These are phyloP conservation scores for Albatrellus ellisii DNA, from an alignment of 768 basidiomycete species.

Conservation along the genomic window DNA sequence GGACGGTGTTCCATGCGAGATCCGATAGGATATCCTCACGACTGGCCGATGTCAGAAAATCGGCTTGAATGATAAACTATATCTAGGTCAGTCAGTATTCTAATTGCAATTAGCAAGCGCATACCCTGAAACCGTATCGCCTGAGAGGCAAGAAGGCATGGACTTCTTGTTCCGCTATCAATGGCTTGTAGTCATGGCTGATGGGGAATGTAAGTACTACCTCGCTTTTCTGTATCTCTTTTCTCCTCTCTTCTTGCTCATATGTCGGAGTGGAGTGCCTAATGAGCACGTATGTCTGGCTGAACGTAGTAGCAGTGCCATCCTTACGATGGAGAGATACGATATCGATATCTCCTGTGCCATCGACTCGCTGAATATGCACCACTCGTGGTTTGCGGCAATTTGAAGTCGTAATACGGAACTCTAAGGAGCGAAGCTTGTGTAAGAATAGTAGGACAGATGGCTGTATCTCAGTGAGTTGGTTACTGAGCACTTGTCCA, in stretches of 20 bases:
- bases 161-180: slow-evolving; percentile 9
- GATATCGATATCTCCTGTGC: too few species aligned
- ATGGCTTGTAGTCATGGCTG: slow-evolving; percentile 6
- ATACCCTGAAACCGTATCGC: slow-evolving; percentile 15
- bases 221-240: slow-evolving; percentile 11
- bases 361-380: too few species aligned
- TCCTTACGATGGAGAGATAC: too few species aligned
- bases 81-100: background rate
- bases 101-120: background rate
- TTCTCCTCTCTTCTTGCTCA: slow-evolving; percentile 10
- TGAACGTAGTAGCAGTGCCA: background rate
- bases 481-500: slow-evolving; percentile 7
- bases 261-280: slow-evolving; percentile 8
- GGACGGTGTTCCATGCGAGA: slow-evolving; percentile 14
- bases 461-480: slow-evolving; percentile 11
- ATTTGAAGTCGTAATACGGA: slow-evolving; percentile 1
- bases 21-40: slow-evolving; percentile 17
- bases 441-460: slow-evolving; percentile 18
- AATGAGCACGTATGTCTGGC: slow-evolving; percentile 8
- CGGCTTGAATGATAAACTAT: slow-evolving; percentile 20
- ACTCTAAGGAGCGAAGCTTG: slow-evolving; percentile 9
- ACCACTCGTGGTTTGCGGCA: too few species aligned
- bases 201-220: slow-evolving; percentile 17
- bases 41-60: slow-evolving; percentile 19
- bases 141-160: slow-evolving; percentile 18